Evolutionary conservation across 1,284 basidiomycete genomes (phyloP).

Genomic region (Wolfiporia cocos): DNA sequence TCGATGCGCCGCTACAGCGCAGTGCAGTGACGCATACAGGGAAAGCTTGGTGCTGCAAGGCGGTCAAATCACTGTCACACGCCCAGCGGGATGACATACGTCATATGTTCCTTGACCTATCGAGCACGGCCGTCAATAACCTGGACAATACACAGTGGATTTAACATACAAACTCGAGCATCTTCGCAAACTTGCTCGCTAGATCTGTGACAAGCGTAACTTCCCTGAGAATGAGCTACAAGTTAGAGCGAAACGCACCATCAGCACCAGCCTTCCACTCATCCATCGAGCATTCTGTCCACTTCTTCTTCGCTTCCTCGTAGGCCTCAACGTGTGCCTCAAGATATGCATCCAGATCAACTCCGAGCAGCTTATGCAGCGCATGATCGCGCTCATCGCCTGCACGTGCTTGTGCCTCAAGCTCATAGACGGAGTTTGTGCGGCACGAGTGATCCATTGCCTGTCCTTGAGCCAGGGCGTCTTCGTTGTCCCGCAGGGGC

Average conservation of each 20-base stretch:
- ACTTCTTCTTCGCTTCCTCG: conserved; percentile 23
- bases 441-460: neutral
- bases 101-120: conserved; percentile 28
- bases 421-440: no score
- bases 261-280: conserved; percentile 27
- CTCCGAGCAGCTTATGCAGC: conserved; percentile 20
- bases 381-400: conserved; percentile 12
- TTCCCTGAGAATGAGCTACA: neutral
- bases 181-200: conserved; percentile 15
- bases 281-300: conserved; percentile 25
- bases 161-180: conserved; percentile 24
- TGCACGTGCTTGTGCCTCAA: neutral
- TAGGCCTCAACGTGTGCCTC: conserved; percentile 20
- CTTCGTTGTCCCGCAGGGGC: no score
- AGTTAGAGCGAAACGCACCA: conserved; percentile 12
- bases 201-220: conserved; percentile 13
- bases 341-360: conserved; percentile 20
- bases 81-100: conserved; percentile 11
- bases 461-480: no score
- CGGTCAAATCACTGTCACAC: neutral
- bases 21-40: conserved; percentile 19
- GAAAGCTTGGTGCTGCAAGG: conserved; percentile 19
- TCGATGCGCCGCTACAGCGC: conserved; percentile 16
- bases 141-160: neutral
- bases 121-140: neutral